Base-by-base conservation (phyloP, 2,329 filamentous ascomycete genomes). In the Talaromyces verruculosus region DNA sequence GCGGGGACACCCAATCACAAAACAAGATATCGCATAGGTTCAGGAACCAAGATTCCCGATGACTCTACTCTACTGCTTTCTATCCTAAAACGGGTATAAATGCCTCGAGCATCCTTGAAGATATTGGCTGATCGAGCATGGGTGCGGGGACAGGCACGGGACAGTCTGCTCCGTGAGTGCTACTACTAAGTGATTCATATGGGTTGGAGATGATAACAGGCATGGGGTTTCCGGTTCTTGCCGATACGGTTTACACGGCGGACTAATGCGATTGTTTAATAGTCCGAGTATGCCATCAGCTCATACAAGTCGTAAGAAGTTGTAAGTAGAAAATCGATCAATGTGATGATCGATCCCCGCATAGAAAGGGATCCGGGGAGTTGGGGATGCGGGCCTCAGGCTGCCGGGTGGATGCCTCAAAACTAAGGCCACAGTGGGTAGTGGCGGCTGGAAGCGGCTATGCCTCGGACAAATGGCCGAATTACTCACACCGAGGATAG, bases 101-200 rank as follows among this genome's bases (percentile, higher is more conserved):
- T n/a, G 28, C 25, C 8, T n/a, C 17, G 25, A 33, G 53, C 10
- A 39, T 55, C 30, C 51, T 25, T 30, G 39, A 59, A 59, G 37
- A 59, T 59, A 59, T 59, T 59, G 57, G 57, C 35, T 30, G 17
- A 30, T 28, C 2, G 22, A 25, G 17, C 8, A 19, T 39, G 28
- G 41, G 49, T 66, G 65, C 65, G 60, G 65, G 61, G 65, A 43
- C 59, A 35, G 37, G 19, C 30, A 33, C 65, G 65, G 65, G 65
- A 60, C 59, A 66, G 65, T 58, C 65, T 66, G 65, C 65, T 66
- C 65, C 65, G 65, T 45, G 17, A 53, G 28, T 41, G 15, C 43
- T 11, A 13, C 43, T n/a, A 47, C n/a, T 22, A 13, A n/a, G 43
- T 11, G n/a, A 22, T 47, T 22, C n/a, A 45, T 25, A 47, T 10